A percentile compares a stretch with the other conserved stretches of the same genome.
These are phyloP conservation scores for Ogataea minuta DNA, from an alignment of 805 yeast genomes.

Conservation along the genomic window DNA sequence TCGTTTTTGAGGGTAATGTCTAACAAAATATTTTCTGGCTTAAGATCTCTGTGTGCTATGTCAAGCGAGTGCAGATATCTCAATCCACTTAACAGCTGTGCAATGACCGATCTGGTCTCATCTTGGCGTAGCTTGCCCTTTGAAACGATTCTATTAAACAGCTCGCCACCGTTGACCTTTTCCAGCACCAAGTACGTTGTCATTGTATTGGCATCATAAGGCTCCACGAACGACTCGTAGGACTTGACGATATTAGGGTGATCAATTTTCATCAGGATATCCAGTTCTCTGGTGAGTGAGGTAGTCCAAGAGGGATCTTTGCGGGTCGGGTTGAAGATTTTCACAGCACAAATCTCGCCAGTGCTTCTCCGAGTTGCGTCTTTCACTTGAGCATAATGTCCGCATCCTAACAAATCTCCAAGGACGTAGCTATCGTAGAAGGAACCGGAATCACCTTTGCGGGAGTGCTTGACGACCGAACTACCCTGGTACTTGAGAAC, in stretches of 20 bases:
- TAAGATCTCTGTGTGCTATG: constrained; percentile 89
- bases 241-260: constrained; percentile 72
- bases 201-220: constrained; percentile 43
- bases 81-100: constrained; percentile 58
- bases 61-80: constrained; percentile 89
- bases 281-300: constrained; percentile 61
- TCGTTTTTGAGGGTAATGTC: constrained; percentile 42
- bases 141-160: constrained; percentile 67
- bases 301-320: constrained; percentile 26
- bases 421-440: constrained; percentile 57
- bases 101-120: constrained; percentile 60
- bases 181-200: constrained; percentile 67
- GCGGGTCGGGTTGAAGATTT: constrained; percentile 53
- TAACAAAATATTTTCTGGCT: constrained; percentile 82
- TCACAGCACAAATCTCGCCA: constrained; percentile 68
- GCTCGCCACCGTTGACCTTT: constrained; percentile 71
- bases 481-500: constrained; percentile 25
- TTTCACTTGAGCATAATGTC: constrained; percentile 80
- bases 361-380: constrained; percentile 58
- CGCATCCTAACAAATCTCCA: constrained; percentile 66
- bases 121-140: constrained; percentile 60
- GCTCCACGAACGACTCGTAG: constrained; percentile 53
- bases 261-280: constrained; percentile 58
- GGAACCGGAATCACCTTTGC: constrained; percentile 29
- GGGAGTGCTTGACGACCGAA: constrained; percentile 1